Conservation (phyloP, 2,329 filamentous ascomycete species). For the Curvularia spicifera region DNA sequence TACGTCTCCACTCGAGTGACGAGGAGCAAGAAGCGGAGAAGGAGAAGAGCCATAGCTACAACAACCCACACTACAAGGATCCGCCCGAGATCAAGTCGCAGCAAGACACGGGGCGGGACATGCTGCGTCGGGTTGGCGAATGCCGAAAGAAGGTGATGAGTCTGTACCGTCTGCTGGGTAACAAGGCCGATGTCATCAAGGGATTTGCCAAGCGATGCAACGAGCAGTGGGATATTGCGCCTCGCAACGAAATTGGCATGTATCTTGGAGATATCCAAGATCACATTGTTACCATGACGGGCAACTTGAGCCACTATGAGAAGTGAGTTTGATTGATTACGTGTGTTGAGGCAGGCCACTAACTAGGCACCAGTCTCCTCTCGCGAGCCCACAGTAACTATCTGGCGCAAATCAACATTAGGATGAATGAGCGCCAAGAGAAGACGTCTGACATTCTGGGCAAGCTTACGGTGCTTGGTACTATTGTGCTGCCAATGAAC, state of each 20-base stretch:
- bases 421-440: slow-evolving; percentile 97
- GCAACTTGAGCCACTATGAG: slow-evolving; percentile 93
- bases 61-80: slow-evolving; percentile 46
- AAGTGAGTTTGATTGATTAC: slow-evolving; percentile 65
- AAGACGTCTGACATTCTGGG: slow-evolving; percentile 94
- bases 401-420: slow-evolving; percentile 98
- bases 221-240: slow-evolving; percentile 96
- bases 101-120: slow-evolving; percentile 68
- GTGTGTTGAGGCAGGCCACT: slow-evolving; percentile 9
- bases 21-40: slow-evolving; percentile 40
- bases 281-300: slow-evolving; percentile 98
- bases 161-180: slow-evolving; percentile 87
- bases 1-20: slow-evolving; percentile 74
- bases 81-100: slow-evolving; percentile 50
- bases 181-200: slow-evolving; percentile 99
- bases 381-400: slow-evolving; percentile 94
- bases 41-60: slow-evolving; percentile 31
- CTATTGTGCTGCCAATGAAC: slow-evolving; percentile 98
- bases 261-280: slow-evolving; percentile 99
- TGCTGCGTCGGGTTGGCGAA: slow-evolving; percentile 90
- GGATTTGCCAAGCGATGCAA: slow-evolving; percentile 98
- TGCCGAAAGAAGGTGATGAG: slow-evolving; percentile 98
- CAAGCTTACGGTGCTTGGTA: slow-evolving; percentile 93
- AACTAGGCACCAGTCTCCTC: slow-evolving; percentile 68
- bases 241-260: slow-evolving; percentile 92